These are phyloP conservation scores for Pachyrhizus erosus DNA, from an alignment of 306 rosid species.

Conservation along the genomic window DNA sequence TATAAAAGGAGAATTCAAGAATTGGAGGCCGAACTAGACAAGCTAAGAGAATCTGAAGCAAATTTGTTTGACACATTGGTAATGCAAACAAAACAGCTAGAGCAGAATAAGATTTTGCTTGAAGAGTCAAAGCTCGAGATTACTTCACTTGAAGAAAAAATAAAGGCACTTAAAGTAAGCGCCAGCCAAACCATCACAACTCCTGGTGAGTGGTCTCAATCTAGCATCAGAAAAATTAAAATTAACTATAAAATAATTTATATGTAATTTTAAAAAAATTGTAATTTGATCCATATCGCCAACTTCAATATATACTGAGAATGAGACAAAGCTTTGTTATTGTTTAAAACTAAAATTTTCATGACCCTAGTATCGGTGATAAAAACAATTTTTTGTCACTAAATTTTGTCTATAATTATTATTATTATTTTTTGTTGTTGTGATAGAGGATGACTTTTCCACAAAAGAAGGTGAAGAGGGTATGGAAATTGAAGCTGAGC, in stretches of 20 bases:
- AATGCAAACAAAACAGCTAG: conserved; percentile 68
- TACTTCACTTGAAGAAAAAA: conserved; percentile 49
- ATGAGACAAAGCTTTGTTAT: too few species aligned
- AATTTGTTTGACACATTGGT: conserved; percentile 63
- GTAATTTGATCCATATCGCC: too few species aligned
- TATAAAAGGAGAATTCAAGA: conserved; percentile 51
- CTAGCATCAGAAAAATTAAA: neutral
- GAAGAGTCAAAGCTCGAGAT: conserved; percentile 70
- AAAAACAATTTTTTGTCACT: too few species aligned
- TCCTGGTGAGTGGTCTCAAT: conserved; percentile 24
- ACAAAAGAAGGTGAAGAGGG: conserved; percentile 9
- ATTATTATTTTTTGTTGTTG: neutral
- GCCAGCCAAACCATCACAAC: neutral
- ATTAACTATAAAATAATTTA: neutral
- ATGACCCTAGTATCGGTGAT: too few species aligned
- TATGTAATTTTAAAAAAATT: neutral
- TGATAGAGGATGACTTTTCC: neutral
- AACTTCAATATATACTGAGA: too few species aligned
- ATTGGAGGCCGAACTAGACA: conserved; percentile 55
- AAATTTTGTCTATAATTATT: neutral
- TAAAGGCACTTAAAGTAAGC: conserved; percentile 37
- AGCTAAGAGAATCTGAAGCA: conserved; percentile 61
- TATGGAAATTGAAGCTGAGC: conserved; percentile 40
- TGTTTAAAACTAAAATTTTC: too few species aligned
- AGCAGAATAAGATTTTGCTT: conserved; percentile 57